A percentile compares a stretch with the other conserved stretches of the same genome.
phyloP scores from a whole-genome alignment of 495 filamentous ascomycete species.

The Neurospora sp. region DNA sequence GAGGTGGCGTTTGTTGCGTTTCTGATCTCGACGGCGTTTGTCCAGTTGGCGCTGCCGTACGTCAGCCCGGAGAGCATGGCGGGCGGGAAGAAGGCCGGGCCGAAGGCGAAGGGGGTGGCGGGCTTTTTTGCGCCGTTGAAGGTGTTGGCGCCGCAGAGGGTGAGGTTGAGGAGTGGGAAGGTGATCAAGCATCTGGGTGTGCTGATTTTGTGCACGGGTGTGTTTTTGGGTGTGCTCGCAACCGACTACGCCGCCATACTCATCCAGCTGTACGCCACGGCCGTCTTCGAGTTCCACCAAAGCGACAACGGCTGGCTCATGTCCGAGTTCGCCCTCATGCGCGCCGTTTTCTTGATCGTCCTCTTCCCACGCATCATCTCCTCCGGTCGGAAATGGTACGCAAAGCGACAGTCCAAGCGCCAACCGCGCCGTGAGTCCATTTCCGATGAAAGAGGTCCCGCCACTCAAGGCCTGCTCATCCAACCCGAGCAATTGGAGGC shows the following conservation, averaged over 20 bases:
- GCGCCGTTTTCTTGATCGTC: conserved; percentile 44
- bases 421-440: not conserved
- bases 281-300: conserved; percentile 43
- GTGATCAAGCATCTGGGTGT: conserved; percentile 39
- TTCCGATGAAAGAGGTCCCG: conserved; percentile 1
- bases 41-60: conserved; percentile 26
- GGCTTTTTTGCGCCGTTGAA: conserved; percentile 45
- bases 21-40: conserved; percentile 29
- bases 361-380: conserved; percentile 46
- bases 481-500: conserved; percentile 30
- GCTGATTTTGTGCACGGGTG: conserved; percentile 41
- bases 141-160: conserved; percentile 38
- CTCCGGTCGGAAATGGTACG: conserved; percentile 36
- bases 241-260: conserved; percentile 44
- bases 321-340: conserved; percentile 41
- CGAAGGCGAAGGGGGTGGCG: conserved; percentile 22
- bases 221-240: conserved; percentile 46
- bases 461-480: conserved; percentile 4
- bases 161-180: conserved; percentile 30
- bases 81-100: conserved; percentile 13
- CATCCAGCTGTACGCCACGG: conserved; percentile 45
- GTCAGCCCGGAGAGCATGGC: conserved; percentile 27
- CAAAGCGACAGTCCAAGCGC: conserved; percentile 1
- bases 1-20: conserved; percentile 40
- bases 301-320: conserved; percentile 44